Conservation (phyloP, 2,329 filamentous ascomycete species). For the Xylariales sp. region DNA sequence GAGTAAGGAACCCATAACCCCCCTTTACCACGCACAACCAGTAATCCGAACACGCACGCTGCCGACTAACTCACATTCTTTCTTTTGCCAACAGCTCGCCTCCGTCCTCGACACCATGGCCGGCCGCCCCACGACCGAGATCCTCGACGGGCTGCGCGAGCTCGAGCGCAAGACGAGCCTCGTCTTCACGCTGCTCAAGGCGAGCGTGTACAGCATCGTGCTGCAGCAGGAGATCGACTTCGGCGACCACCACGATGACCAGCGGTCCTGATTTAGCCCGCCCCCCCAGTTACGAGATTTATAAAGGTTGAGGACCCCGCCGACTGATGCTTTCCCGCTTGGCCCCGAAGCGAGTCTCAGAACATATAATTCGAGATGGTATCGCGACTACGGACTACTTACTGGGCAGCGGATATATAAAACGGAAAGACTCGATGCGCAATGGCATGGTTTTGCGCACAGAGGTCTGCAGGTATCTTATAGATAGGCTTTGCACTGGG, state of each 20-base stretch:
- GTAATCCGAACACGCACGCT: background rate
- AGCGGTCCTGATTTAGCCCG: slow-evolving; percentile 33
- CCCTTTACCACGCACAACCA: background rate
- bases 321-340: too few relatives aligned
- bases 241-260: slow-evolving; percentile 59
- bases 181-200: slow-evolving; percentile 95
- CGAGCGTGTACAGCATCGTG: slow-evolving; percentile 98
- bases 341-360: background rate
- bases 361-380: background rate
- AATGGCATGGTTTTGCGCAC: background rate
- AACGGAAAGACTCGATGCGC: background rate
- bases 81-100: slow-evolving; percentile 62
- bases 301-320: background rate
- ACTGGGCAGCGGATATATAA: background rate
- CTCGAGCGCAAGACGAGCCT: slow-evolving; percentile 94
- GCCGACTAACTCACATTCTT: background rate
- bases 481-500: background rate
- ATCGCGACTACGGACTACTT: background rate
- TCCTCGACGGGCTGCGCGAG: slow-evolving; percentile 85
- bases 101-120: slow-evolving; percentile 71
- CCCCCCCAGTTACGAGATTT: too few relatives aligned
- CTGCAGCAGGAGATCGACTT: slow-evolving; percentile 95
- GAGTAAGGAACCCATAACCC: slow-evolving; percentile 61
- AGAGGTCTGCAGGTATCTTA: background rate
- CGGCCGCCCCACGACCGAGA: slow-evolving; percentile 79